These are phyloP conservation scores for Lophiotrema nucula DNA, from an alignment of 495 filamentous ascomycete species.

Conservation along the genomic window DNA sequence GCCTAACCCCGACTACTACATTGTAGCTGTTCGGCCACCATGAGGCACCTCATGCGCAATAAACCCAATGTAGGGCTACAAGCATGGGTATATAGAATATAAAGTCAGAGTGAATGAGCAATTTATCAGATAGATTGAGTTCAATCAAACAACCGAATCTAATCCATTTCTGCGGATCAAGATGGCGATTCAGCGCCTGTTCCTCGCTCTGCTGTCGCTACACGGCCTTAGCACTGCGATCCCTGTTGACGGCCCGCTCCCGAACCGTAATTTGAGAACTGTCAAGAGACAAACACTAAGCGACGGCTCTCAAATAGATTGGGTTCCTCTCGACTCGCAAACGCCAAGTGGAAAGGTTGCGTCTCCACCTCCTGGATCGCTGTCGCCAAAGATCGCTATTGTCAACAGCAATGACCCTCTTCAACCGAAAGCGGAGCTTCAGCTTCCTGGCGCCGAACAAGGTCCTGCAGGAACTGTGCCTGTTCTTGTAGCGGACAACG, in stretches of 20 bases:
- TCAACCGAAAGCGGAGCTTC: conserved; percentile 6
- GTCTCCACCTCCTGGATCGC: conserved; percentile 4
- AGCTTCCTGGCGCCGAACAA: conserved; percentile 1
- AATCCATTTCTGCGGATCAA: not conserved
- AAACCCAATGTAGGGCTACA: not conserved
- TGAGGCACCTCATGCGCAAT: not conserved
- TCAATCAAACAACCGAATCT: not conserved
- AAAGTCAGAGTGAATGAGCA: not conserved
- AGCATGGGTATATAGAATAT: not conserved
- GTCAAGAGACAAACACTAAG: not conserved
- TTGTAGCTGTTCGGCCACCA: not conserved
- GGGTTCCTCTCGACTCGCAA: conserved; percentile 13
- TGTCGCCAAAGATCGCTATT: not conserved
- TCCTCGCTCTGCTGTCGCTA: not conserved
- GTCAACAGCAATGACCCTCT: not conserved
- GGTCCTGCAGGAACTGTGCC: conserved; percentile 16
- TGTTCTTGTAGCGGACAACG: not conserved
- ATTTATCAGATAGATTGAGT: not conserved
- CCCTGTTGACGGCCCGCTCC: not conserved
- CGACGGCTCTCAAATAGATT: conserved; percentile 15
- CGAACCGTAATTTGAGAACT: not conserved
- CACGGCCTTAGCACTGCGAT: not conserved
- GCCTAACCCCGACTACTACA: not conserved
- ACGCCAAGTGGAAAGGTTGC: conserved; percentile 5
- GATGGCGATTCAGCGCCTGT: not conserved